Evolutionary conservation across 306 rosid species (phyloP).

Genomic region (Rubus idaeus): DNA sequence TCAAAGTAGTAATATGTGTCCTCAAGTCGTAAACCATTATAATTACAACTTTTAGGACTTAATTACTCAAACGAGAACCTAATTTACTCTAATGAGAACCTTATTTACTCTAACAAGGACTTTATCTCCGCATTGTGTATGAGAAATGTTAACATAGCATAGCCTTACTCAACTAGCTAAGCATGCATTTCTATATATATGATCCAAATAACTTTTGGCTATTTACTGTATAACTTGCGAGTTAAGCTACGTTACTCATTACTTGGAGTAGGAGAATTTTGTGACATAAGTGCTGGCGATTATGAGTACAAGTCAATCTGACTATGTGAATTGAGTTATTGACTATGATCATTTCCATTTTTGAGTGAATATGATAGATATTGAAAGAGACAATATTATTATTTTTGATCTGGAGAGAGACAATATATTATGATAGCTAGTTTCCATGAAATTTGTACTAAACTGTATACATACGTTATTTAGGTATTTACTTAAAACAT

Average conservation of each 20-base stretch:
- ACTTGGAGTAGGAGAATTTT: background rate
- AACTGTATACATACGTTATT: background rate
- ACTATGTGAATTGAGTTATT: background rate
- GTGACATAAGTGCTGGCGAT: conserved; percentile 28
- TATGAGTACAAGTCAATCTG: conserved; percentile 4
- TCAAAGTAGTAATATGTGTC: too few species aligned
- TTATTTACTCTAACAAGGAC: too few species aligned
- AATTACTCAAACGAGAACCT: too few species aligned
- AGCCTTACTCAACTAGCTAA: background rate
- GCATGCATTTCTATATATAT: background rate
- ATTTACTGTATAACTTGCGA: conserved; percentile 5
- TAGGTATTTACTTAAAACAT: background rate
- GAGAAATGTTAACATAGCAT: too few species aligned
- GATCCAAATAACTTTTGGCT: background rate
- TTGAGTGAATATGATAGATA: conserved; percentile 8
- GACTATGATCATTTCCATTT: background rate
- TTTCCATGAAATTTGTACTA: background rate
- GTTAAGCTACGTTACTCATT: conserved; percentile 2
- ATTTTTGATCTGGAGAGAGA: too few species aligned
- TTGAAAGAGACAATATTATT: background rate
- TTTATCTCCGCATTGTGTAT: too few species aligned
- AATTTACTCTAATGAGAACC: too few species aligned
- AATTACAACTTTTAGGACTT: too few species aligned
- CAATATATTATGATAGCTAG: background rate
- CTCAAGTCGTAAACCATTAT: too few species aligned